Base-by-base conservation (phyloP, 495 filamentous ascomycete genomes). In the Corynascus novoguineensis region DNA sequence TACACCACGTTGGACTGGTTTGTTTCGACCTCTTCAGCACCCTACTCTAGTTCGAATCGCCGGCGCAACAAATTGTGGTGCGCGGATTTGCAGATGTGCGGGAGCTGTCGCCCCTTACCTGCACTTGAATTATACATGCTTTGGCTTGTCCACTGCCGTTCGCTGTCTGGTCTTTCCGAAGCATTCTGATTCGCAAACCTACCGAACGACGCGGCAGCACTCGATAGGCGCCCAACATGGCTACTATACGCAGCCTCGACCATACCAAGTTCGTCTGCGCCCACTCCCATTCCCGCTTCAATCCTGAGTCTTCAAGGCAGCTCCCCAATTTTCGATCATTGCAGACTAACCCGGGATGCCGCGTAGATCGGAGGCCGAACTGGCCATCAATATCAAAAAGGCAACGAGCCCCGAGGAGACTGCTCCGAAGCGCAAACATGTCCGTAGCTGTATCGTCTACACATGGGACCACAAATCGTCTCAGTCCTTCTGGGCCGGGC, bases 401-500 rank as follows among this genome's bases (percentile, higher is more conserved):
- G 93, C 93, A 17, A 98, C 93, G 28, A 96, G 85, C 71, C 88
- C 72, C 84, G 92, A 97, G 69, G 92, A 97, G 76, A 89, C 90
- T 5, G 92, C 92, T 24, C 92, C 92, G 35, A 97, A 97, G 82
- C 87, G 92, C 61, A 98, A 98, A 74, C 93, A 98, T 90, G 93
- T 98, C 58, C 87, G 93, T 57, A 90, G 87, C 66, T 95, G 90
- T 69, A 98, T 98, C 70, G 92, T 98, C 41, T 97, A 98, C 70
- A 97, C 93, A 55, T 98, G 93, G 93, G 93, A 98, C 76, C 91
- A 97, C 78, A 97, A 97, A 76, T 95, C 89, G 60, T 96, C 92
- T 40, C 79, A 84, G 63, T 90, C 90, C 64, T 98, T 98, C 75
- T 98, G 93, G 93, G 84, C 88, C 46, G 91, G 90, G 68, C 95